phyloP scores from a whole-genome alignment of 2,329 filamentous ascomycete species.

The Verruconis gallopava region DNA sequence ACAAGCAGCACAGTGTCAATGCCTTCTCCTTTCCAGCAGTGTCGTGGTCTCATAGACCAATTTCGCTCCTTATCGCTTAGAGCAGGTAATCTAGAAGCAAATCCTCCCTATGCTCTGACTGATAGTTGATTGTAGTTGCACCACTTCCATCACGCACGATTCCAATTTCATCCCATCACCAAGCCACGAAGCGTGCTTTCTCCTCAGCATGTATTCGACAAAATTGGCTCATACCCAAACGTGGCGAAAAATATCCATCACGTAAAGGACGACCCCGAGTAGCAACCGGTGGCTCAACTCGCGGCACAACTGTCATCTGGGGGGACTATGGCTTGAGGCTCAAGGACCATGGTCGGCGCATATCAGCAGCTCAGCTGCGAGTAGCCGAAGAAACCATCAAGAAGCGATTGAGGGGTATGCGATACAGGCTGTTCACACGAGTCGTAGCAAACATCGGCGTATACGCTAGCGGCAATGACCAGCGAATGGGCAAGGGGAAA shows the following conservation, averaged over 20 bases:
- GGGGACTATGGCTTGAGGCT: constrained; percentile 92
- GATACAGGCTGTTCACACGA: constrained; percentile 84
- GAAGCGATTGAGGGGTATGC: constrained; percentile 73
- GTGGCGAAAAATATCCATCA: constrained; percentile 75
- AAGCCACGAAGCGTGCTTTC: too few relatives aligned
- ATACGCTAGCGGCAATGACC: constrained; percentile 89
- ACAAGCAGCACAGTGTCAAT: too few relatives aligned
- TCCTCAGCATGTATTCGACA: constrained; percentile 50
- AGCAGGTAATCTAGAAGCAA: neutral
- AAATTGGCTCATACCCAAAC: constrained; percentile 73
- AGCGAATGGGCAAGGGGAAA: constrained; percentile 98
- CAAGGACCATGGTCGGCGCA: constrained; percentile 81
- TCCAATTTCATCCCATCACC: too few relatives aligned
- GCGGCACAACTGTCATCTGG: constrained; percentile 92
- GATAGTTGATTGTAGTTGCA: too few relatives aligned
- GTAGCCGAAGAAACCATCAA: constrained; percentile 91
- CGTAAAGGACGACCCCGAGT: constrained; percentile 79
- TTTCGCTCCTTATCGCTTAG: constrained; percentile 5
- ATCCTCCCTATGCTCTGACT: too few relatives aligned
- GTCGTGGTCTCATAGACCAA: constrained; percentile 7
- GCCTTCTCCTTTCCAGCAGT: too few relatives aligned
- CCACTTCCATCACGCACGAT: too few relatives aligned
- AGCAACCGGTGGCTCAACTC: constrained; percentile 75
- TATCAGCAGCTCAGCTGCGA: constrained; percentile 76
- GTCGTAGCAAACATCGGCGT: constrained; percentile 89